Conservation (phyloP, 257 asterid genomes). For the Nicotiana noctiflora region DNA sequence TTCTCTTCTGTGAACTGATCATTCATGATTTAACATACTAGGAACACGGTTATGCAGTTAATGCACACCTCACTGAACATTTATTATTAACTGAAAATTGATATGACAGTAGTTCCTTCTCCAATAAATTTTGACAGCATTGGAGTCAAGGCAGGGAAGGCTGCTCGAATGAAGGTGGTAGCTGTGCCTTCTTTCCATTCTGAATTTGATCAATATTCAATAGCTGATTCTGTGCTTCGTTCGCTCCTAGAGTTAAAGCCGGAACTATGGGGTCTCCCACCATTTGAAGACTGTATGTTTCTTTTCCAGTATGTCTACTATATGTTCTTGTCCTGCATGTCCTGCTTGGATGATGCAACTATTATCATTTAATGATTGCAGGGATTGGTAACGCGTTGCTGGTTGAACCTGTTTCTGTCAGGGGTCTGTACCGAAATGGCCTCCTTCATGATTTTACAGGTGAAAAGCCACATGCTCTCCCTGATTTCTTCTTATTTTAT, state of each 20-base stretch:
- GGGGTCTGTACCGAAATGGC: conserved; percentile 42
- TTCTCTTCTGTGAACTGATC: not conserved
- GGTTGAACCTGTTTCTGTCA: conserved; percentile 49
- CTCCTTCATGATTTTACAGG: conserved; percentile 53
- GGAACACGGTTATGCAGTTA: not conserved
- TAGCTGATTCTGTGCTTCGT: conserved; percentile 64
- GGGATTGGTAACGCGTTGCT: conserved; percentile 63
- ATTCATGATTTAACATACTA: not conserved
- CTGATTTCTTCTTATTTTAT: not conserved
- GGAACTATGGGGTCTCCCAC: conserved; percentile 86
- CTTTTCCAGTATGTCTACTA: not conserved
- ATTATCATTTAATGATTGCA: conserved; percentile 27
- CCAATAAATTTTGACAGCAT: conserved; percentile 41
- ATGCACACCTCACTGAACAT: not conserved
- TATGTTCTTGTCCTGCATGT: not conserved
- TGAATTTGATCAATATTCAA: conserved; percentile 46
- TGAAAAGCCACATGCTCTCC: conserved; percentile 8
- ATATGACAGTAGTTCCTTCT: not conserved
- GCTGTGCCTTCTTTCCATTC: conserved; percentile 76
- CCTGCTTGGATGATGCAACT: not conserved
- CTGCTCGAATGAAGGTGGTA: conserved; percentile 82
- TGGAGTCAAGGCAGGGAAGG: conserved; percentile 87
- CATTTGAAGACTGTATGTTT: conserved; percentile 61
- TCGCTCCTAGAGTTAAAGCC: conserved; percentile 70
- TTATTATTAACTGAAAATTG: not conserved